Evolutionary conservation across 2,329 filamentous ascomycete species (phyloP).

Genomic region (Berkeleyomyces basicola): DNA sequence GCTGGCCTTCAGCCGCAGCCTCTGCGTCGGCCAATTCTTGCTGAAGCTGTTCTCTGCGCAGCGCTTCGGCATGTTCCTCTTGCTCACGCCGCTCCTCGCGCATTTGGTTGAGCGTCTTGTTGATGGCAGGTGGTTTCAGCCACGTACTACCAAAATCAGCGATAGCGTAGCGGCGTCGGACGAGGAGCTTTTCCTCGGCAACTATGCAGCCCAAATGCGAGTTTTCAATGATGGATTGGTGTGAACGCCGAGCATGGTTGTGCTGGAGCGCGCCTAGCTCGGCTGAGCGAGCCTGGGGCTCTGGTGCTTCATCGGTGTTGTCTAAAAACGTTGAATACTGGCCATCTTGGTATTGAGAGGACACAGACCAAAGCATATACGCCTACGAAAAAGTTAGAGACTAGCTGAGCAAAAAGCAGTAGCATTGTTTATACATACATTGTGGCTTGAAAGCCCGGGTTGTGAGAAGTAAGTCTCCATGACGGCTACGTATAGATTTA

Average conservation of each 20-base stretch:
- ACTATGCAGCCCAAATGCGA: constrained; percentile 52
- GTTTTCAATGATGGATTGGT: constrained; percentile 32
- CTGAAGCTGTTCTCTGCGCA: constrained; percentile 52
- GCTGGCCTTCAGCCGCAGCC: constrained; percentile 25
- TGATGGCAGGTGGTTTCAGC: constrained; percentile 75
- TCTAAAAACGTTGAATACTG: constrained; percentile 22
- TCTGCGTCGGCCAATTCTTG: constrained; percentile 60
- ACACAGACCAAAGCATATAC: constrained; percentile 58
- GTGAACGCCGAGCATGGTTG: constrained; percentile 21
- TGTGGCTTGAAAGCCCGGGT: constrained; percentile 51
- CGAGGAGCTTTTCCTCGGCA: constrained; percentile 60
- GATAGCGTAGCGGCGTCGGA: constrained; percentile 63
- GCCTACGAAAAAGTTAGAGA: constrained; percentile 31
- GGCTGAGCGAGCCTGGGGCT: constrained; percentile 20
- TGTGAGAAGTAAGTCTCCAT: constrained; percentile 34
- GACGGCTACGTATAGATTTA: constrained; percentile 25
- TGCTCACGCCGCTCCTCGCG: constrained; percentile 79
- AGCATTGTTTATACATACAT: constrained; percentile 32
- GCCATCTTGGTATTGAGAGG: constrained; percentile 35
- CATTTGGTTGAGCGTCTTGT: constrained; percentile 80
- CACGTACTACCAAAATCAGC: constrained; percentile 76
- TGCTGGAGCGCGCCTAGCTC: constrained; percentile 13
- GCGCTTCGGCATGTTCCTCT: constrained; percentile 64
- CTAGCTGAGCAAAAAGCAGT: neutral
- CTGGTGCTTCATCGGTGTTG: constrained; percentile 19